These are phyloP conservation scores for Hordeum marinum DNA, from an alignment of 176 grass and related monocot species.

Conservation along the genomic window DNA sequence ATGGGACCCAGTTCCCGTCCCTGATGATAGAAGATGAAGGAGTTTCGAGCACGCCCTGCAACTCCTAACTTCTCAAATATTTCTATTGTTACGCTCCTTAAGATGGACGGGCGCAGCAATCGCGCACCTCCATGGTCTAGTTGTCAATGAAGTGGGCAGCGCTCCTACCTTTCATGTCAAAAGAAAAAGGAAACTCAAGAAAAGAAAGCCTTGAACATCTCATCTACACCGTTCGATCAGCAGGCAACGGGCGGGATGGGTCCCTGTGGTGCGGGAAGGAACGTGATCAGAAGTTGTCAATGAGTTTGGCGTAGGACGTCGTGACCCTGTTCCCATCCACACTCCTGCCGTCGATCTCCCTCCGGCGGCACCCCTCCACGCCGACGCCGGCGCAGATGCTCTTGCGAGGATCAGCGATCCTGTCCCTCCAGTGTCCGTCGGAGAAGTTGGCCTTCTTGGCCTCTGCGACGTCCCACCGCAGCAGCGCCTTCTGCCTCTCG, in stretches of 20 bases:
- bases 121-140: no score
- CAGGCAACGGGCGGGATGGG: background rate
- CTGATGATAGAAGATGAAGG: no score
- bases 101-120: no score
- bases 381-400: constrained; percentile 24
- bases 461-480: constrained; percentile 29
- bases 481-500: constrained; percentile 51
- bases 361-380: constrained; percentile 17
- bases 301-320: constrained; percentile 51
- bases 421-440: constrained; percentile 19
- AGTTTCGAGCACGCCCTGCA: no score
- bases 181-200: background rate
- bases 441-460: constrained; percentile 37
- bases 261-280: background rate
- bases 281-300: constrained; percentile 30
- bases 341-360: constrained; percentile 25
- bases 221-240: background rate
- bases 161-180: no score
- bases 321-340: constrained; percentile 47
- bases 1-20: no score
- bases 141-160: no score
- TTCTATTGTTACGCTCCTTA: no score
- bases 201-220: background rate
- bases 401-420: constrained; percentile 31
- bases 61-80: no score